phyloP scores from a whole-genome alignment of 768 basidiomycete genomes.

The Tulasnella sp. region DNA sequence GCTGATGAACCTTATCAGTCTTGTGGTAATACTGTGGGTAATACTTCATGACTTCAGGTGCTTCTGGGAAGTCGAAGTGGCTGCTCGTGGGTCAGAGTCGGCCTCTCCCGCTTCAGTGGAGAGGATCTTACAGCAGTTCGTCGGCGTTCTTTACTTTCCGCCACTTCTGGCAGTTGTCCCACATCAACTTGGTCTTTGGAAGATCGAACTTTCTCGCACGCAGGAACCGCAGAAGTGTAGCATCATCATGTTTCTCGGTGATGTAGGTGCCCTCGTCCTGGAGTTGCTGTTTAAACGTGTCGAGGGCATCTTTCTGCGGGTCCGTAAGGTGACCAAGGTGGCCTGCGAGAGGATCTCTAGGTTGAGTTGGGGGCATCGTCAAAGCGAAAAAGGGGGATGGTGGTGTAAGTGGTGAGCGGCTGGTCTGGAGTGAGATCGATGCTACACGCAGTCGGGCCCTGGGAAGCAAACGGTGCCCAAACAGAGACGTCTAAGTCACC shows the following conservation, averaged over 20 bases:
- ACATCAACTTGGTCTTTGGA: conserved; percentile 72
- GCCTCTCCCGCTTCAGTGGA: not conserved
- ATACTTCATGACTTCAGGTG: conserved; percentile 73
- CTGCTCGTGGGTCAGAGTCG: conserved; percentile 33
- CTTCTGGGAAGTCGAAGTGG: conserved; percentile 82
- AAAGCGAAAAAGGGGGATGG: not conserved
- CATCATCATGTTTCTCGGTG: conserved; percentile 60
- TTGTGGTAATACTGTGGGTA: conserved; percentile 97
- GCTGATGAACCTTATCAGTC: conserved; percentile 66
- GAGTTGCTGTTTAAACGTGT: conserved; percentile 59
- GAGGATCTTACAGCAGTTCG: conserved; percentile 55
- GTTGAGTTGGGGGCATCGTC: conserved; percentile 12
- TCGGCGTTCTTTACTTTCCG: conserved; percentile 77
- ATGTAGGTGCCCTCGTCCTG: conserved; percentile 54
- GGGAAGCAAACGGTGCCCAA: not conserved
- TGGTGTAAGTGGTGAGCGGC: not conserved
- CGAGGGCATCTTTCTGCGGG: conserved; percentile 56
- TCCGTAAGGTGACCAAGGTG: conserved; percentile 62
- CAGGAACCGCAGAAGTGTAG: conserved; percentile 68
- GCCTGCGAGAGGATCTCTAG: conserved; percentile 53
- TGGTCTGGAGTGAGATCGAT: conserved; percentile 4
- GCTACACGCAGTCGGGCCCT: not conserved
- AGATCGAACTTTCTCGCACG: conserved; percentile 92
- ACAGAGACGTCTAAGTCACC: not conserved
- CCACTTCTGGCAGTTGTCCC: conserved; percentile 78